phyloP scores from a whole-genome alignment of 2,329 filamentous ascomycete species.

The Colletotrichum paranaense region DNA sequence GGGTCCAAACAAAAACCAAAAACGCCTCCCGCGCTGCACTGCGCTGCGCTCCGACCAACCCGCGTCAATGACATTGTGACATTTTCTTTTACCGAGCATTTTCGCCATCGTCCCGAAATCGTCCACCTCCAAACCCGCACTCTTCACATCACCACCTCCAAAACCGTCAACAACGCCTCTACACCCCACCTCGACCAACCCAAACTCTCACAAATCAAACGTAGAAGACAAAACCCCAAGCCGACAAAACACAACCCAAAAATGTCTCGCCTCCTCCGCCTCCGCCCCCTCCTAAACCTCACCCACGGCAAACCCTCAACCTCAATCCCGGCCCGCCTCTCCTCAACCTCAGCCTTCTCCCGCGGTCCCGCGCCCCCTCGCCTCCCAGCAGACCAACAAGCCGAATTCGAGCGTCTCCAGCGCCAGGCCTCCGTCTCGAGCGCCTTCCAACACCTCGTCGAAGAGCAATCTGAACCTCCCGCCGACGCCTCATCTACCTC shows the following conservation, averaged over 20 bases:
- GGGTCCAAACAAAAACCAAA: not conserved
- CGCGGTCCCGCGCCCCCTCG: constrained; percentile 80
- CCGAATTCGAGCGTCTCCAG: constrained; percentile 90
- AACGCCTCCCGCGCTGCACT: not conserved
- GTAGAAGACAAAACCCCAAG: too few relatives aligned
- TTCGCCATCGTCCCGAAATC: not conserved
- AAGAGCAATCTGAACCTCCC: constrained; percentile 36
- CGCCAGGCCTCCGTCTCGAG: constrained; percentile 63
- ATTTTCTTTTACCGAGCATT: constrained; percentile 9
- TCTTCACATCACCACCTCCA: not conserved
- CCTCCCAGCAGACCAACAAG: constrained; percentile 88
- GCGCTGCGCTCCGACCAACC: not conserved
- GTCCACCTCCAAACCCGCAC: not conserved
- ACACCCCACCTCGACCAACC: too few relatives aligned
- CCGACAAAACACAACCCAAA: not conserved
- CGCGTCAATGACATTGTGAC: constrained; percentile 29
- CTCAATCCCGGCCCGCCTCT: constrained; percentile 5
- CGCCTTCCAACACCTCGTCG: constrained; percentile 47
- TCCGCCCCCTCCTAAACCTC: constrained; percentile 28
- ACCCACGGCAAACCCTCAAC: constrained; percentile 13
- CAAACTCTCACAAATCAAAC: too few relatives aligned
- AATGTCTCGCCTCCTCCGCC: constrained; percentile 42
- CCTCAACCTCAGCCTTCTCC: constrained; percentile 53
- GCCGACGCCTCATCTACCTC: constrained; percentile 38
- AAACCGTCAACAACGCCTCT: not conserved